A percentile compares a stretch with the other conserved stretches of the same genome.
phyloP scores from a whole-genome alignment of 148 eudicot genomes.

The Nepenthes mirabilis region DNA sequence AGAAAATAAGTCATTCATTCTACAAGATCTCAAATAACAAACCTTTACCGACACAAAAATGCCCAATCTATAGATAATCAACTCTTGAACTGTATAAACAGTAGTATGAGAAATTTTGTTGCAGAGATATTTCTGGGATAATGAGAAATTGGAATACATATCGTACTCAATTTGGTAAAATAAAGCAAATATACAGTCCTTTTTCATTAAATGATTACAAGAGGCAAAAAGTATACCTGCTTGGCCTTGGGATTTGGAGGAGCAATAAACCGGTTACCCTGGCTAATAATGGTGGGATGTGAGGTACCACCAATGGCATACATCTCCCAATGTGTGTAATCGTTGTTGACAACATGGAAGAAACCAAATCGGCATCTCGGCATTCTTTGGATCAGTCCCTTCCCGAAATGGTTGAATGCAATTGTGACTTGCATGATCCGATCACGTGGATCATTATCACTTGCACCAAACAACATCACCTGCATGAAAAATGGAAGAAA shows the following conservation, averaged over 20 bases:
- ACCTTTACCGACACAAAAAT: too few relatives aligned
- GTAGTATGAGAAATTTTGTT: too few relatives aligned
- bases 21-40: too few relatives aligned
- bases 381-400: conserved; percentile 41
- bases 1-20: too few relatives aligned
- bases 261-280: conserved; percentile 41
- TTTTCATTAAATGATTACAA: not conserved
- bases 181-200: not conserved
- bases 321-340: conserved; percentile 48
- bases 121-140: too few relatives aligned
- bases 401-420: conserved; percentile 43
- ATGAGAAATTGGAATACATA: too few relatives aligned
- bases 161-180: too few relatives aligned
- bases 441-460: conserved; percentile 16
- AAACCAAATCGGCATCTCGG: conserved; percentile 36
- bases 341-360: conserved; percentile 43
- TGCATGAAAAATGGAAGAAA: conserved; percentile 3
- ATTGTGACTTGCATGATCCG: conserved; percentile 33
- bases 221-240: conserved; percentile 9
- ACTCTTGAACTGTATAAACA: too few relatives aligned
- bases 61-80: too few relatives aligned
- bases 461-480: conserved; percentile 50
- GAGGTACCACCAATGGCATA: conserved; percentile 56
- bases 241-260: conserved; percentile 14
- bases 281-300: conserved; percentile 34